These are phyloP conservation scores for Ceriops tagal DNA, from an alignment of 345 rosid species.

Conservation along the genomic window DNA sequence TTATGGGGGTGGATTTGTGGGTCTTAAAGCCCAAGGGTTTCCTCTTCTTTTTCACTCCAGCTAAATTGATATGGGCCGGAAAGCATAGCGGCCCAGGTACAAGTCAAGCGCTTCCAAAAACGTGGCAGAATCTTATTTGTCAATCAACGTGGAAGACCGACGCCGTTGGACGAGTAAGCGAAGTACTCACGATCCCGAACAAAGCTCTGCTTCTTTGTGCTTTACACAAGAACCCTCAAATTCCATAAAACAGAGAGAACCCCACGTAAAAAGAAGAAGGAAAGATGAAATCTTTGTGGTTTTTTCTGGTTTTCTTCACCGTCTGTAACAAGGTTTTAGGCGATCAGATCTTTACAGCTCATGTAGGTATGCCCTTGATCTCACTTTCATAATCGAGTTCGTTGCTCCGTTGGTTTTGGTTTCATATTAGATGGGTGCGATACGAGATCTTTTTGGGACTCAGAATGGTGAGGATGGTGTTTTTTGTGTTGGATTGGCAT, in stretches of 20 bases:
- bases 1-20: no score
- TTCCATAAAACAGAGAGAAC: background rate
- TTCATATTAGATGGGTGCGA: no score
- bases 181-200: no score
- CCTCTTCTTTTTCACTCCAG: no score
- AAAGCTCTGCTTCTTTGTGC: background rate
- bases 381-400: background rate
- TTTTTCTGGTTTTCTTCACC: conserved; percentile 23
- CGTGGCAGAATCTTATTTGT: conserved; percentile 26
- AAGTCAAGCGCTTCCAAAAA: background rate
- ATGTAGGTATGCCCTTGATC: conserved; percentile 40
- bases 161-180: background rate
- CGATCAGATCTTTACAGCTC: conserved; percentile 68
- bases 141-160: conserved; percentile 1
- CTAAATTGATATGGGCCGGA: background rate
- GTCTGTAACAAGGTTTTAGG: conserved; percentile 36
- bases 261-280: background rate
- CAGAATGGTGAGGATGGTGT: no score
- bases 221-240: background rate
- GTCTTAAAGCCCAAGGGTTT: no score
- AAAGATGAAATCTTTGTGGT: conserved; percentile 23
- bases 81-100: no score
- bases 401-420: background rate
- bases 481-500: no score
- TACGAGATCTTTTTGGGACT: no score